A percentile compares a stretch with the other conserved stretches of the same genome.
phyloP scores from a whole-genome alignment of 2,329 filamentous ascomycete species.

The Lithohypha guttulata region DNA sequence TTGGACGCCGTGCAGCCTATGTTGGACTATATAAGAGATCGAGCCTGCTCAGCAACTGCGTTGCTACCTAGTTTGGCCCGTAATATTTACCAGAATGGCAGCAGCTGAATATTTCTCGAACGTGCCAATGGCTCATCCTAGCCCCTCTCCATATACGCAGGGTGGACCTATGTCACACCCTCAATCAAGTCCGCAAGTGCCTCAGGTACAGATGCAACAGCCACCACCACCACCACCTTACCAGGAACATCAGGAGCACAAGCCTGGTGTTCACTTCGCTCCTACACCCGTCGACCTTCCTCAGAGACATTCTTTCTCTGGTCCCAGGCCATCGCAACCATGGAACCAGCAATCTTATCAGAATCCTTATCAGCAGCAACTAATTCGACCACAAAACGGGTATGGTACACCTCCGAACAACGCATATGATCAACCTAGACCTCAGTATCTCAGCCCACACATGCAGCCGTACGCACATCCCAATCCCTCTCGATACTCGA shows the following conservation, averaged over 20 bases:
- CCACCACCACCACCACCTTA: conserved; percentile 20
- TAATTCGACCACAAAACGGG: conserved; percentile 8
- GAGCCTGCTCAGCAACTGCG: no score
- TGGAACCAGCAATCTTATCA: conserved; percentile 9
- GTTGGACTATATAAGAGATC: no score
- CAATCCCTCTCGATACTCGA: conserved; percentile 5
- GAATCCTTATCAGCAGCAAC: conserved; percentile 11
- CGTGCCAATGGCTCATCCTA: conserved; percentile 13
- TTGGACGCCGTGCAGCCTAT: no score
- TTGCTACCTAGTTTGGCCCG: neutral
- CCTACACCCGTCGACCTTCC: conserved; percentile 8
- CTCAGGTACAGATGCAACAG: conserved; percentile 6
- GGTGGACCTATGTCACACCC: neutral
- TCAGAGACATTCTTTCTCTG: conserved; percentile 13
- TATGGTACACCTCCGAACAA: conserved; percentile 4
- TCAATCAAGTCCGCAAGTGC: neutral
- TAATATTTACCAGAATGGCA: conserved; percentile 16
- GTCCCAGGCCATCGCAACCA: conserved; percentile 12
- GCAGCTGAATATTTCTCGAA: conserved; percentile 19
- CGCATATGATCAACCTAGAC: conserved; percentile 6
- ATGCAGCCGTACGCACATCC: conserved; percentile 1
- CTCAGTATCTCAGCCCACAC: conserved; percentile 4
- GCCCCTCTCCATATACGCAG: conserved; percentile 11
- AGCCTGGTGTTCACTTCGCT: conserved; percentile 18
- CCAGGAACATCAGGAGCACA: conserved; percentile 12